Evolutionary conservation across 2,329 filamentous ascomycete species (phyloP).

Genomic region (Ceratocystis papillata): DNA sequence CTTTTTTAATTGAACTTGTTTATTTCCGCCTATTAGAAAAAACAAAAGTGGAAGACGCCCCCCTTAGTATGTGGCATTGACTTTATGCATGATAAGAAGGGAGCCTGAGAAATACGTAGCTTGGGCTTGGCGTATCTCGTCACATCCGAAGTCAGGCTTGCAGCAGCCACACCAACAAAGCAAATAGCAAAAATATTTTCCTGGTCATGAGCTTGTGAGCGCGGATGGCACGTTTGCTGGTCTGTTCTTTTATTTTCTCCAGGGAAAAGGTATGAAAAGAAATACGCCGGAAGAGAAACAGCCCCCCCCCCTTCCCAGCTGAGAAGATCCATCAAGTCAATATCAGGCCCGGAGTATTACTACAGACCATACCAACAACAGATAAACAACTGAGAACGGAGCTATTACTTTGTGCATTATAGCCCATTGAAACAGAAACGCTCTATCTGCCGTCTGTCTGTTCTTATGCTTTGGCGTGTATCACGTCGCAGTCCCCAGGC

Average conservation of each 20-base stretch:
- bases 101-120: background rate
- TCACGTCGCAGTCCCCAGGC: background rate
- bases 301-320: background rate
- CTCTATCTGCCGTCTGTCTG: background rate
- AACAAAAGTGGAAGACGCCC: background rate
- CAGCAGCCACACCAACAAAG: background rate
- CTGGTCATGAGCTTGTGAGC: background rate
- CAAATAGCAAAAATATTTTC: slow-evolving; percentile 1
- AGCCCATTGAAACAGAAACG: slow-evolving; percentile 5
- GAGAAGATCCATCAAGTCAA: slow-evolving; percentile 3
- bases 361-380: slow-evolving; percentile 1
- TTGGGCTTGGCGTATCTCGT: slow-evolving; percentile 4
- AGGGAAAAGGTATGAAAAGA: background rate
- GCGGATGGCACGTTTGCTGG: slow-evolving; percentile 2
- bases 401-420: background rate
- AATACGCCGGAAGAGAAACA: background rate
- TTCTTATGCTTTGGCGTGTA: background rate
- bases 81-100: slow-evolving; percentile 4
- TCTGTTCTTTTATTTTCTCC: background rate
- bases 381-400: slow-evolving; percentile 1
- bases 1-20: background rate
- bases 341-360: slow-evolving; percentile 7
- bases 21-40: background rate
- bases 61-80: background rate
- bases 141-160: slow-evolving; percentile 5